phyloP scores from a whole-genome alignment of 2,329 filamentous ascomycete species.

The Aquanectria penicillioides region DNA sequence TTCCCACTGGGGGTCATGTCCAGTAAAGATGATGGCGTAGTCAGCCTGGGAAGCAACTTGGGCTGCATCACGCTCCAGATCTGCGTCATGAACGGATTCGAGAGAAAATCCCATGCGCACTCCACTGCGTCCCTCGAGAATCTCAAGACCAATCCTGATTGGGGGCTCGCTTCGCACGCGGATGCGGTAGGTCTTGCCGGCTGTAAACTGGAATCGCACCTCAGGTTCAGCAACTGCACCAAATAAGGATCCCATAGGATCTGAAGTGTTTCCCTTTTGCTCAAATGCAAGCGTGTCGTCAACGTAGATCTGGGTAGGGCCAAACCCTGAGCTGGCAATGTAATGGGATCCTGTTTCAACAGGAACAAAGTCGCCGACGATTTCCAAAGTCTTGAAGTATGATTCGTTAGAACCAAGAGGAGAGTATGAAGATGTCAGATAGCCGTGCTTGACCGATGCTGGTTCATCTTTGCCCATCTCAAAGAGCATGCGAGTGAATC shows the following conservation, averaged over 20 bases:
- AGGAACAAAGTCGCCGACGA: conserved; percentile 39
- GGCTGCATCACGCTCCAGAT: too few species aligned
- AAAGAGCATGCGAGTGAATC: too few species aligned
- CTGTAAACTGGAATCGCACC: conserved; percentile 61
- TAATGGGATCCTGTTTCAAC: conserved; percentile 39
- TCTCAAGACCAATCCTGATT: conserved; percentile 19
- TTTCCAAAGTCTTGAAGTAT: conserved; percentile 28
- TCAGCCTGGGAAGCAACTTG: too few species aligned
- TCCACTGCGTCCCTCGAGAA: conserved; percentile 21
- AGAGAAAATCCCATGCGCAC: conserved; percentile 19
- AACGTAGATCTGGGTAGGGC: conserved; percentile 37
- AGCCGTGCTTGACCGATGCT: too few species aligned
- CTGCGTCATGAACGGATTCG: too few species aligned
- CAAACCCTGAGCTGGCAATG: conserved; percentile 40
- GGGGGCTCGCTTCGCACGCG: conserved; percentile 9
- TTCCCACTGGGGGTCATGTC: conserved; percentile 23
- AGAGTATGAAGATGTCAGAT: too few species aligned
- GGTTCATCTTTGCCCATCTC: too few species aligned
- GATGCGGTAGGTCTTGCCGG: conserved; percentile 17
- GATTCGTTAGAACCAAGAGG: too few species aligned
- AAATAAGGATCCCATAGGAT: conserved; percentile 45
- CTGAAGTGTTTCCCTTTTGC: conserved; percentile 37
- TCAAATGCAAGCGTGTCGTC: conserved; percentile 39
- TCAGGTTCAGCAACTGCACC: conserved; percentile 31
- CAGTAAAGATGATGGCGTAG: conserved; percentile 25